These are phyloP conservation scores for Plectosphaerella sp. DNA, from an alignment of 2,329 filamentous ascomycete genomes.

Conservation along the genomic window DNA sequence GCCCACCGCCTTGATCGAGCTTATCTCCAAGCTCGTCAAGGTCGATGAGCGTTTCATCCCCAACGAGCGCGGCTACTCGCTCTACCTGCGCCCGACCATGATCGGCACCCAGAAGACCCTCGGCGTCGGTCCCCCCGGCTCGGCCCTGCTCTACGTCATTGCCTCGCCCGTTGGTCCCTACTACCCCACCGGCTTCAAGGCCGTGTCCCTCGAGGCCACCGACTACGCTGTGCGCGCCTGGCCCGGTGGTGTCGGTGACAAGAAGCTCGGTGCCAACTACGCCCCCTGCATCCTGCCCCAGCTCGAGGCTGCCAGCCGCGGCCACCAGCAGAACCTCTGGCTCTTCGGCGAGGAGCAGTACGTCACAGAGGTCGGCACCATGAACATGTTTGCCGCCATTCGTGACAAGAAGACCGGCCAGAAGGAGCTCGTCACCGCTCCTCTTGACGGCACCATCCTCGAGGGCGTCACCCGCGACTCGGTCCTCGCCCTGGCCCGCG, in stretches of 20 bases:
- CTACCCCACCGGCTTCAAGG: constrained; percentile 98
- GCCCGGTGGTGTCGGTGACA: constrained; percentile 96
- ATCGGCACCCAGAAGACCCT: constrained; percentile 96
- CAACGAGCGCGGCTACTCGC: constrained; percentile 77
- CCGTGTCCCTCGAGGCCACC: constrained; percentile 89
- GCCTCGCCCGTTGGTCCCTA: constrained; percentile 95
- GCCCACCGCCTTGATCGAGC: constrained; percentile 65
- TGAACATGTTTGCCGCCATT: constrained; percentile 94
- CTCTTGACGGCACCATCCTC: constrained; percentile 92
- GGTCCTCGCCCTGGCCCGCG: constrained; percentile 77
- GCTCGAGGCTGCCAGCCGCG: constrained; percentile 81
- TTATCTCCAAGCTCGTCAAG: constrained; percentile 76
- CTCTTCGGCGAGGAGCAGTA: constrained; percentile 93
- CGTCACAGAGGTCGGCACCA: constrained; percentile 95
- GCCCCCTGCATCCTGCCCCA: constrained; percentile 98
- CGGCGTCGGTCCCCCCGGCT: constrained; percentile 87
- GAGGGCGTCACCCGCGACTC: constrained; percentile 94
- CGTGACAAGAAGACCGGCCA: constrained; percentile 82
- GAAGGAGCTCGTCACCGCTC: constrained; percentile 91
- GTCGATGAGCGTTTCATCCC: constrained; percentile 90
- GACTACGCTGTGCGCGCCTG: constrained; percentile 96
- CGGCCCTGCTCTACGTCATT: constrained; percentile 89
- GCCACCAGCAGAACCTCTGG: constrained; percentile 98
- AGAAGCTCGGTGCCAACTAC: constrained; percentile 98
- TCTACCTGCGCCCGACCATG: constrained; percentile 94